Conservation (phyloP, 1,284 basidiomycete genomes). For the Waitea zeae region DNA sequence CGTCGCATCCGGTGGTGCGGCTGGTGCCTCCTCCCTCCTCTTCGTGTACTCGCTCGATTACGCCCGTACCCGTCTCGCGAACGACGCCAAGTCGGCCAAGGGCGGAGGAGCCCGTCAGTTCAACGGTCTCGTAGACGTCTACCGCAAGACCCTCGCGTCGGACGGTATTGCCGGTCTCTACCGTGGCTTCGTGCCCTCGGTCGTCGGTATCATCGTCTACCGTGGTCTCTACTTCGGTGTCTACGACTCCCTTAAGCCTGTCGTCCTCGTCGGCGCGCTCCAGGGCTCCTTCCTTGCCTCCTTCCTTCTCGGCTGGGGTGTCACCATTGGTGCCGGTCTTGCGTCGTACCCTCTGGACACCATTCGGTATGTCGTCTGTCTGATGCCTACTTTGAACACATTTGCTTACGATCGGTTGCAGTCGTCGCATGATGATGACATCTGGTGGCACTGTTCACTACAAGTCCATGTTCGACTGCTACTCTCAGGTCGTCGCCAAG, state of each 20-base stretch:
- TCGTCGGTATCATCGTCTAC: slow-evolving; percentile 92
- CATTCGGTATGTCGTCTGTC: slow-evolving; percentile 43
- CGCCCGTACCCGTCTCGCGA: slow-evolving; percentile 94
- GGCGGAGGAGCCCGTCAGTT: slow-evolving; percentile 86
- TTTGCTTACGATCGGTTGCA: slow-evolving; percentile 13
- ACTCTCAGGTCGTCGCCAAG: slow-evolving; percentile 73
- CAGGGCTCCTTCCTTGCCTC: slow-evolving; percentile 85
- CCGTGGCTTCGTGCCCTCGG: slow-evolving; percentile 90
- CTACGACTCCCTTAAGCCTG: slow-evolving; percentile 87
- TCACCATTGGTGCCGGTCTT: slow-evolving; percentile 90
- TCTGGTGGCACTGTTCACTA: slow-evolving; percentile 75
- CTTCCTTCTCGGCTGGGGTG: slow-evolving; percentile 86
- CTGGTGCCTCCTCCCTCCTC: slow-evolving; percentile 89
- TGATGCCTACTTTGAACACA: not conserved
- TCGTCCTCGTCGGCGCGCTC: slow-evolving; percentile 77
- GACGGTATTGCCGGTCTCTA: slow-evolving; percentile 86
- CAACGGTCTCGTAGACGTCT: slow-evolving; percentile 90
- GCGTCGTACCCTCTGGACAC: slow-evolving; percentile 93
- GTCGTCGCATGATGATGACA: slow-evolving; percentile 96
- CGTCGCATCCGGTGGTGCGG: slow-evolving; percentile 93
- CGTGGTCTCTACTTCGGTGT: slow-evolving; percentile 94
- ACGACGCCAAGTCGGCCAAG: slow-evolving; percentile 89
- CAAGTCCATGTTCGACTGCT: slow-evolving; percentile 85
- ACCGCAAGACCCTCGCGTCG: slow-evolving; percentile 81
- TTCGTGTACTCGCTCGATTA: slow-evolving; percentile 98